Evolutionary conservation across 2,329 filamentous ascomycete species (phyloP), one percentile per base, ranked within the genome.

Genomic region (Bipolaris victoriae): DNA sequence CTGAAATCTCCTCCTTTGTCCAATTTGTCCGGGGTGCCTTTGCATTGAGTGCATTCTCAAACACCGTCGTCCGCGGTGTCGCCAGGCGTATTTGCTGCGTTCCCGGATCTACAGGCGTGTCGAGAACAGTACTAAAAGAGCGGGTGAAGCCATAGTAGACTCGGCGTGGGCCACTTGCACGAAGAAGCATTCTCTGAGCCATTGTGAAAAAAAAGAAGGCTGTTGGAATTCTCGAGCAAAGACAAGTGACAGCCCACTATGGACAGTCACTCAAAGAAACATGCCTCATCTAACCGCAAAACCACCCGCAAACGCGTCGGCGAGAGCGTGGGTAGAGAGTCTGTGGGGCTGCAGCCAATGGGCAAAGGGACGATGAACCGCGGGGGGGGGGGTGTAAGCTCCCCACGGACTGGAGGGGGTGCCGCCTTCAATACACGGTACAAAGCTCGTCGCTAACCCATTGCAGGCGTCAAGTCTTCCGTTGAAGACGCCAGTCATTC

Each of bases 1-100:
- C 86, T 9, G 88, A 81, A 61, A 96, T 92, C 78, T 96, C 90
- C 62, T 93, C 87, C 63, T 84, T 86, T 5, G 90, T 91, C 92
- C 92, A 96, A 75, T 88, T 84, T 69, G 88, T 88, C 48, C 91
- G 83, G 11, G 90, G 85, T 5, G 73, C 78, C 1, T 78, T 83
- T 20, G 88, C 87, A 43, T 83, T 80, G 20, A 90, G 81, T 7
- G 90, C 89, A 64, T 73, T 62, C 24, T 73, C 57, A 50, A 75
- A 75, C 16, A 71, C 66, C 29, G 64, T 66, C 57, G 49, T 44
- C 33, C 55, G 57, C 7, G 39, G 37, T 24, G 55, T 35, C 11
- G 64, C 52, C 6, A 62, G 59, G 53, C 62, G 61, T 41, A 60
- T 49, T 45, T 63, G 61, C 57, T 71, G 67, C 43, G 66, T 61